Evolutionary conservation across 805 yeast species (phyloP), one percentile per base, ranked within the genome.

Genomic region (Metschnikowia proteae): DNA sequence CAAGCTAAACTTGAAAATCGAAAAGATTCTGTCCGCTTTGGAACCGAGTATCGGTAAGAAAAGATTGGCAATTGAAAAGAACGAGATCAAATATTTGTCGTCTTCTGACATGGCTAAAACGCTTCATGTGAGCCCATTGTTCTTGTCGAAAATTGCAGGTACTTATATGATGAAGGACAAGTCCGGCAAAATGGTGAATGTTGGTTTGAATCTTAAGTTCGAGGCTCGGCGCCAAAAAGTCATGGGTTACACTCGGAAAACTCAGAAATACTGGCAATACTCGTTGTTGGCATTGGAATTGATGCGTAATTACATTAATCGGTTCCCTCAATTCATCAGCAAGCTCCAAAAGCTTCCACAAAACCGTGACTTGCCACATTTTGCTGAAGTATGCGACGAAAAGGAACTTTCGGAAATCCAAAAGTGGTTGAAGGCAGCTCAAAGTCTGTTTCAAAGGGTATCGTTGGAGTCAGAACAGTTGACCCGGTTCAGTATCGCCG

Each of bases 161-260:
- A 79, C 81, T 6, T 86, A 73, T 58, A 67, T 84, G 71, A 73
- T 91, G 51, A 76, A 73, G 29, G 81, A 78, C 51, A 74, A 75
- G 22, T 48, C 46, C 22, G 54, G 59, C 6, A 79, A 71, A 54
- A 76, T 78, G 54, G 60, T 75, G 7, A 86, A 91, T 61, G 73
- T 94, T 59, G 98, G 98, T 22, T 72, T 94, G 54, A 87, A 85
- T 49, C 74, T 94, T 64, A 91, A 91, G 67, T 86, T 84, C 66
- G 96, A 91, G 55, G 80, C 80, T 23, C 80, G 81, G 51, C 81
- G 89, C 57, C 78, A 80, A 59, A 92, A 92, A 66, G 98, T 88
- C 3, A 74, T 91, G 53, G 99, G 98, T 4, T 92, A 82, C 69
- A 82, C 97, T 1, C 78, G 83, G 50, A 82, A 83, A 60, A 74